Conservation (phyloP, 2,329 filamentous ascomycete genomes). For the Alternaria dauci region DNA sequence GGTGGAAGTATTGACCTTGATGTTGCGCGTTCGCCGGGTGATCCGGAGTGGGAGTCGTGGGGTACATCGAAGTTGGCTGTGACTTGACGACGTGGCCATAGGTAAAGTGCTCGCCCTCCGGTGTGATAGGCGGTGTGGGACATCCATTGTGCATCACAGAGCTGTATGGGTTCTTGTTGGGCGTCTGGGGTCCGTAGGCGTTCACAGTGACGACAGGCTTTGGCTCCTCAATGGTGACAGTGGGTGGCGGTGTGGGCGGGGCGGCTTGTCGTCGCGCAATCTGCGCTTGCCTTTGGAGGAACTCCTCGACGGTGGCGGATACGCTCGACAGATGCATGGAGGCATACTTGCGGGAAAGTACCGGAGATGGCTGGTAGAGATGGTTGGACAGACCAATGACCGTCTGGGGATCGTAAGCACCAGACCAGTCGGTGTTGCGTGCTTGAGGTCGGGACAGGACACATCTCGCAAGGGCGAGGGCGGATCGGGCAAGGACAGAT, state of each 20-base stretch:
- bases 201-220: constrained; percentile 55
- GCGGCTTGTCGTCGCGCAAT: constrained; percentile 55
- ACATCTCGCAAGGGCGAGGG: constrained; percentile 84
- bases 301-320: constrained; percentile 70
- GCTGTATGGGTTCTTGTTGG: constrained; percentile 75
- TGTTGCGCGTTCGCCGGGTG: constrained; percentile 42
- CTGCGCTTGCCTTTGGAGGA: constrained; percentile 67
- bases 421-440: constrained; percentile 77
- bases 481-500: constrained; percentile 87
- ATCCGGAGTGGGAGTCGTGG: constrained; percentile 50
- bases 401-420: constrained; percentile 73
- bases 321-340: constrained; percentile 71
- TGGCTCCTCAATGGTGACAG: constrained; percentile 59
- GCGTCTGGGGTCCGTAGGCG: constrained; percentile 74
- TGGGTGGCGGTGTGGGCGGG: constrained; percentile 67
- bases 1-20: constrained; percentile 47
- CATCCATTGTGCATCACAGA: constrained; percentile 74
- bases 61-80: constrained; percentile 40
- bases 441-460: constrained; percentile 83
- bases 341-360: constrained; percentile 73
- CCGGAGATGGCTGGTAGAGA: constrained; percentile 71
- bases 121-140: constrained; percentile 85
- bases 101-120: constrained; percentile 63
- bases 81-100: constrained; percentile 42
- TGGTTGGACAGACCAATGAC: constrained; percentile 71